Evolutionary conservation across 768 basidiomycete genomes (phyloP).

Genomic region (Pholiota molesta): DNA sequence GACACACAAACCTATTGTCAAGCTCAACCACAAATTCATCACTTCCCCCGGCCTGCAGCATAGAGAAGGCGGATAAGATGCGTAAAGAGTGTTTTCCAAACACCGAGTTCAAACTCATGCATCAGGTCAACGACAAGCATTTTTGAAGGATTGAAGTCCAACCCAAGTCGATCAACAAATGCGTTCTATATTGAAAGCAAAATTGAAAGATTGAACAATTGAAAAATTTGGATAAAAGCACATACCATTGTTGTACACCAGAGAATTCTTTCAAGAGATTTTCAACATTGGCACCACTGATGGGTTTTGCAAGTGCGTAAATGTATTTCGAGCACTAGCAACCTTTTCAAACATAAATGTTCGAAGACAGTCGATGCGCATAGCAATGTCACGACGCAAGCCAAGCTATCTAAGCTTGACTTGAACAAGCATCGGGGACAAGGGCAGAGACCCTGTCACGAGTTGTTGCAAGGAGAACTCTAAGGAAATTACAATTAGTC

Average conservation of each 20-base stretch:
- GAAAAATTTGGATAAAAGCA: not conserved
- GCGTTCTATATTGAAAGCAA: conserved; percentile 7
- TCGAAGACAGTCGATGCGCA: not conserved
- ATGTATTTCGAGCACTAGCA: not conserved
- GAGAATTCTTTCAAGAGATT: conserved; percentile 20
- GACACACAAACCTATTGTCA: conserved; percentile 11
- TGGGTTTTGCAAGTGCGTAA: not conserved
- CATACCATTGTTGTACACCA: conserved; percentile 30
- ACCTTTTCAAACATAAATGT: not conserved
- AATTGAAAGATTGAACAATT: conserved; percentile 7
- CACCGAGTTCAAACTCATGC: conserved; percentile 9
- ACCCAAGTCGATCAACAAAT: not conserved
- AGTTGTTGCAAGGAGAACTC: conserved; percentile 36
- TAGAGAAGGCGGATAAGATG: conserved; percentile 28
- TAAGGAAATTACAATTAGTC: conserved; percentile 18
- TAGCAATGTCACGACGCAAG: not conserved
- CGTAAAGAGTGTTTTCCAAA: conserved; percentile 26
- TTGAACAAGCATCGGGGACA: conserved; percentile 40
- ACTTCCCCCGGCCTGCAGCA: conserved; percentile 7
- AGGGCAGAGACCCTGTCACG: conserved; percentile 36
- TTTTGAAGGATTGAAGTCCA: not conserved
- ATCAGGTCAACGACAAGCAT: conserved; percentile 8
- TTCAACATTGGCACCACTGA: not conserved
- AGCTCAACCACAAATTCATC: not conserved
- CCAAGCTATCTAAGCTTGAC: conserved; percentile 33